Conservation (phyloP, 306 rosid genomes). For the Acmispon strigosus region DNA sequence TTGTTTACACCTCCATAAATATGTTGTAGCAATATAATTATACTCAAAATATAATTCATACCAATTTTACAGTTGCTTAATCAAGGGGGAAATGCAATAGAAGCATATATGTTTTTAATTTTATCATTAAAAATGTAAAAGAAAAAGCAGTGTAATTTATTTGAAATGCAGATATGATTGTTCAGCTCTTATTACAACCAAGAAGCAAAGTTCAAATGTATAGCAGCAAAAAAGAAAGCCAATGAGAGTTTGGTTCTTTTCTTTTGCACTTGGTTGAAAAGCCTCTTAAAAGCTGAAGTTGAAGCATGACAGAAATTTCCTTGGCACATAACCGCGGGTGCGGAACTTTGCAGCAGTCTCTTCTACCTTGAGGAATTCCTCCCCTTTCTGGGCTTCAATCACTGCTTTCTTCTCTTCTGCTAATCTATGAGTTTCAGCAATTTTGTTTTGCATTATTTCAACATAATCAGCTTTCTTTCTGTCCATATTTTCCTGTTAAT, state of each 20-base stretch:
- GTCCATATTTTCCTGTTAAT: conserved; percentile 60
- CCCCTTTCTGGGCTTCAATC: conserved; percentile 56
- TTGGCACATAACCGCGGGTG: conserved; percentile 62
- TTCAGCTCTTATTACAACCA: not conserved
- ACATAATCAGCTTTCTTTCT: conserved; percentile 53
- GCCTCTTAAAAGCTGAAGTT: not conserved
- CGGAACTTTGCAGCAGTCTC: conserved; percentile 62
- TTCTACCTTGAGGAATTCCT: conserved; percentile 57
- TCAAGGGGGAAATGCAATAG: not conserved
- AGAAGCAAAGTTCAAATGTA: not conserved
- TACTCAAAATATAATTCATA: too few species aligned
- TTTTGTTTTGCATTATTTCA: conserved; percentile 64
- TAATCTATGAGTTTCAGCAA: conserved; percentile 50
- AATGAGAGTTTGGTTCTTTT: not conserved
- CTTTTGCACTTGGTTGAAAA: not conserved
- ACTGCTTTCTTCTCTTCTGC: conserved; percentile 73
- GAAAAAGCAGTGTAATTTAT: not conserved
- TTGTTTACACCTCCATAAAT: too few species aligned
- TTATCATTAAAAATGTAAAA: not conserved
- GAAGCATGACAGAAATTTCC: conserved; percentile 51
- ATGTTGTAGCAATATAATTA: too few species aligned
- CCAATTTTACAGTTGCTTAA: too few species aligned
- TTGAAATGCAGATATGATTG: not conserved
- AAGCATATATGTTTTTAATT: not conserved
- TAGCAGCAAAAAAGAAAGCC: not conserved